Evolutionary conservation across 2,329 filamentous ascomycete genomes (phyloP), one percentile per base, ranked within the genome.

Genomic region (Macrophomina pseudophaseolina): DNA sequence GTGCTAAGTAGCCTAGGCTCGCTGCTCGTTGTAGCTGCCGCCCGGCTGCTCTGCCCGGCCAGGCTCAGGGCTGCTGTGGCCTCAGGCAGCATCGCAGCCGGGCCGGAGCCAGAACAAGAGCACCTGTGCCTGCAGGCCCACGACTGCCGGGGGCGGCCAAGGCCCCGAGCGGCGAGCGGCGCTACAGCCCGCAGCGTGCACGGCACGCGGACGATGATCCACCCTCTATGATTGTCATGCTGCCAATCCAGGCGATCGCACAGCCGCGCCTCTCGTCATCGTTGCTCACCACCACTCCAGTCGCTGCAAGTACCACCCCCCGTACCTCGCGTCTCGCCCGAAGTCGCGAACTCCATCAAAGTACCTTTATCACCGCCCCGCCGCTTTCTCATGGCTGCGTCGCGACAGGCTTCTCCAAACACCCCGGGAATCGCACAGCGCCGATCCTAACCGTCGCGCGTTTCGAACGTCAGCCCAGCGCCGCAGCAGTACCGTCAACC

Each of bases 401-500:
- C 49, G 46, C 48, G 35, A 42, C 60, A 53, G 16, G 30, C 46
- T 11, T 52, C 60, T 53, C 28, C 48, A 32, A 40, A 14, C 60
- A 49, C 49, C 23, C 35, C 38, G 48, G 60, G 33, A 32, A 4
- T 35, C 33, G 59, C 44, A 28, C 48, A 53, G 48, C 46, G 60
- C 60, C 60, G 60, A 64, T 64, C 60, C 7, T 64, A 64, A 16
- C 60, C 60, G 33, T 40, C 49, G 60, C 60, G 60, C 58, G 58
- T 62, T 62, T 62, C 58, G 58, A 42, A 62, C 60, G 33, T 64
- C 59, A 63, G 59, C 44, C 44, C 46, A 38, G 59, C 59, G 59
- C 59, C 59, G 59, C 44, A 40, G 59, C 59, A 40, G 23, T 51
- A 60, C 56, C 44, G 58, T 48, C 28, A 28, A 5, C 18, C 14